Base-by-base conservation (phyloP, 345 rosid species). In the Arabidopsis suecica region DNA sequence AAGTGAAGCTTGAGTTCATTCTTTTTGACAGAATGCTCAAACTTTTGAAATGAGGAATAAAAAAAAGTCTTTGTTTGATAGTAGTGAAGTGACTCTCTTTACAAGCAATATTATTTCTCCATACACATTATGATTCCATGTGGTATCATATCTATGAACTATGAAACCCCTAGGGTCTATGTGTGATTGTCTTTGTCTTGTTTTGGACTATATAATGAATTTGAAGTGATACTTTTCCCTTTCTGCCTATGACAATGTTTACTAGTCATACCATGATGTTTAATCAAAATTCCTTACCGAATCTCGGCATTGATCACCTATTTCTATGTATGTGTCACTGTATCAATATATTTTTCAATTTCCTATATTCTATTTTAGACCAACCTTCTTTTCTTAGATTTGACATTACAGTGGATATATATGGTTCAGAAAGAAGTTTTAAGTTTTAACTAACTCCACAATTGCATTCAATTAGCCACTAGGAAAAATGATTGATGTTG, bases 1-100 rank as follows among this genome's bases (percentile, higher is more conserved):
- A 64, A 65, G 67, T 57, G 61, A 58, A 65, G 55, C 4, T 37
- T 71, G 72, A 37, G 51, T 64, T 36, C 53, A n/a, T 64, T 64
- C 72, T 77, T 69, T 76, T 77, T 65, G 56, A 77, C 62, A 65
- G 33, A 49, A 71, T 71, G 62, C 40, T 71, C 67, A 40, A 76
- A 71, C 72, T 77, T 71, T 65, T 57, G 55, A 77, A 71, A 2
- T 22, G 71, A 37, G 28, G 54, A 71, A 64, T 61, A 16, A 47
- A 6, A 48, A 57, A 71, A 71, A 57, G 55, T 65, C 49, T 64
- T 48, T 62, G 57, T 64, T 71, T 71, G 68, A 37, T 56, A 28
- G 53, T 56, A 56, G 75, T 63, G 76, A 77, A 69, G 66, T 64
- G 65, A 47, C 75, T 11, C 50, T 57, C 71, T 64, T 70, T 48